phyloP scores from a whole-genome alignment of 805 yeast species.

The Candida caryicola region DNA sequence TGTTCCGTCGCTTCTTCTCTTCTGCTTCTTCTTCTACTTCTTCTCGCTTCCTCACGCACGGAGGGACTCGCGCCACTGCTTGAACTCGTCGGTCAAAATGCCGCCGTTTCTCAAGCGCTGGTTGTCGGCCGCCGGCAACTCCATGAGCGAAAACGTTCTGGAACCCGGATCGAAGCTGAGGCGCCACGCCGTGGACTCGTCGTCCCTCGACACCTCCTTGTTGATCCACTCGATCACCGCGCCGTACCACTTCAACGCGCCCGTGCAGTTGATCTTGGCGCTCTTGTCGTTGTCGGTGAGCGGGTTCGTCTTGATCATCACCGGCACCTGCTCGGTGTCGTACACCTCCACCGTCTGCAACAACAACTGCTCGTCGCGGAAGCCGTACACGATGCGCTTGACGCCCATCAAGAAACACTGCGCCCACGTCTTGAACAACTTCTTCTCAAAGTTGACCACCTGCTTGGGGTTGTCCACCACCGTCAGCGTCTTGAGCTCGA shows the following conservation, averaged over 20 bases:
- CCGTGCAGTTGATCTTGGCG: constrained; percentile 65
- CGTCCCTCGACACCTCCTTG: constrained; percentile 46
- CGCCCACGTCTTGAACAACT: constrained; percentile 83
- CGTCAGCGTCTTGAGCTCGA: constrained; percentile 76
- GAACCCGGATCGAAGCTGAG: constrained; percentile 56
- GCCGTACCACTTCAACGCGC: constrained; percentile 82
- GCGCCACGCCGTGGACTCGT: constrained; percentile 49
- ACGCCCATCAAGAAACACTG: constrained; percentile 89
- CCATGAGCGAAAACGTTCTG: constrained; percentile 50
- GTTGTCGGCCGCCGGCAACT: constrained; percentile 37
- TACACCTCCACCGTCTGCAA: constrained; percentile 71
- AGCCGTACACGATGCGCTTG: constrained; percentile 79
- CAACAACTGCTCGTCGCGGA: constrained; percentile 69
- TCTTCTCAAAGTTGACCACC: constrained; percentile 66
- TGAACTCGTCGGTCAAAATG: constrained; percentile 30
- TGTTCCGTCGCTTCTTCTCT: neutral
- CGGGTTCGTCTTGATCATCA: constrained; percentile 54
- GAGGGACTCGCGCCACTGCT: constrained; percentile 26
- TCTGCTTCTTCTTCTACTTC: neutral
- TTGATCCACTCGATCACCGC: constrained; percentile 78
- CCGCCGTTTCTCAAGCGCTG: constrained; percentile 17
- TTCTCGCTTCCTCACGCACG: neutral
- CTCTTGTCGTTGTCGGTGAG: constrained; percentile 15
- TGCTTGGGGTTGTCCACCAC: constrained; percentile 55
- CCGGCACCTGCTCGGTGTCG: constrained; percentile 75